Base-by-base conservation (phyloP, 2,329 filamentous ascomycete species). In the Fusarium sp. region DNA sequence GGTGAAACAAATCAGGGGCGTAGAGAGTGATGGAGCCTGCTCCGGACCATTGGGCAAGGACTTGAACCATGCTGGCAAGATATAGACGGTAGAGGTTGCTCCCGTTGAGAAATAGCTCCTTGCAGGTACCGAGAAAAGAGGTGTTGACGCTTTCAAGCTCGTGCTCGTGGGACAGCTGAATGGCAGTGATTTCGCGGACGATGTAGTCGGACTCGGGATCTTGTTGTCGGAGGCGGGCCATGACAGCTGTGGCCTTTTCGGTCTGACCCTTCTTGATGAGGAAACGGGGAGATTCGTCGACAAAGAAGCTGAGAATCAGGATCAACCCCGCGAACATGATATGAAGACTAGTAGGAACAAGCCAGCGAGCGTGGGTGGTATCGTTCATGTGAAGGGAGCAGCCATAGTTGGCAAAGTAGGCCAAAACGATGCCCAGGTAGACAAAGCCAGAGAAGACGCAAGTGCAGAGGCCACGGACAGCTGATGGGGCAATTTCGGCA, bases 61-160 rank as follows among this genome's bases (percentile, higher is more conserved):
- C 66, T 8, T 70, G 68, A 2, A 69, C 67, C 53, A 70, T 70
- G 9, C 68, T 60, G 11, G 67, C 66, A 21, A 70, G 67, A 7
- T 70, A 69, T 0, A 70, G 52, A 4, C 68, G 63, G 23, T 66
- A 49, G 4, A 70, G 44, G 21, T 70, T 70, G n/a, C 63, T 70
- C n/a, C 46, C 12, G 38, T 70, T 62, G 23, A 64, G 29, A 24
- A 70, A 68, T 2, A 65, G 47, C 41, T 66, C 63, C 35, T 66
- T 66, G 53, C 55, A 54, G 6, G 62, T 47, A n/a, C 46, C 61
- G 7, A 66, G 7, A 21, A 66, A 65, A 8, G 61, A 47, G 13
- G 26, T 54, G 21, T 60, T 47, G 35, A 65, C 61, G 3, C 54
- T 66, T 18, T 66, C 63, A 29, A 66, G 46, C 18, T 66, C 54